A percentile compares a stretch with the other conserved stretches of the same genome.
These are phyloP conservation scores for Stereum hirsutum DNA, from an alignment of 1,284 basidiomycete species.

Conservation along the genomic window DNA sequence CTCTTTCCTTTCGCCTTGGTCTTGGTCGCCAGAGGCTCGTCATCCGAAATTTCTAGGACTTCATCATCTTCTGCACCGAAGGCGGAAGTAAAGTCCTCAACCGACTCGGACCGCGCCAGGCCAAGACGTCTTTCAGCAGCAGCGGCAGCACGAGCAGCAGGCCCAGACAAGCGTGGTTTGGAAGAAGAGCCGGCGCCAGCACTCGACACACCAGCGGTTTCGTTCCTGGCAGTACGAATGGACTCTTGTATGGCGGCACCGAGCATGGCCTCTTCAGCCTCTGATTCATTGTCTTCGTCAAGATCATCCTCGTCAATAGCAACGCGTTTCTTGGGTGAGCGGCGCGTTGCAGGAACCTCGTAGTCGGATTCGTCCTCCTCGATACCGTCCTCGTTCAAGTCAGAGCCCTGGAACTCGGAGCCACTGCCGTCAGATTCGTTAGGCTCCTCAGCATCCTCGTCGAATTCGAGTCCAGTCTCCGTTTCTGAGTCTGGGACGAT, in stretches of 20 bases:
- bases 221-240: conserved; percentile 27
- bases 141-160: conserved; percentile 37
- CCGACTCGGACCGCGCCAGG: conserved; percentile 19
- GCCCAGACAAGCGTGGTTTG: conserved; percentile 19
- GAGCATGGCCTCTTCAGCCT: conserved; percentile 49
- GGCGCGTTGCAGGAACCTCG: too few species aligned
- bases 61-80: conserved; percentile 11
- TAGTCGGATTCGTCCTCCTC: conserved; percentile 27
- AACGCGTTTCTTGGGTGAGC: too few species aligned
- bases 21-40: conserved; percentile 27
- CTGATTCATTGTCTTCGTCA: conserved; percentile 34
- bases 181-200: conserved; percentile 32
- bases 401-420: conserved; percentile 39
- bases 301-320: too few species aligned
- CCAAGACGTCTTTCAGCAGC: conserved; percentile 45
- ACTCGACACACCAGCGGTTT: conserved; percentile 13
- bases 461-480: conserved; percentile 17
- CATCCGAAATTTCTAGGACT: conserved; percentile 25
- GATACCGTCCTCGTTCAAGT: conserved; percentile 20
- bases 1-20: conserved; percentile 18
- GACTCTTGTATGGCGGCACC: conserved; percentile 49
- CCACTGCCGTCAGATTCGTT: conserved; percentile 47
- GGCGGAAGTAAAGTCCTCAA: conserved; percentile 18
- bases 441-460: conserved; percentile 28
- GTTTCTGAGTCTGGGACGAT: conserved; percentile 7